Evolutionary conservation across 2,329 filamentous ascomycete species (phyloP).

Genomic region (Mollisia scopiformis): DNA sequence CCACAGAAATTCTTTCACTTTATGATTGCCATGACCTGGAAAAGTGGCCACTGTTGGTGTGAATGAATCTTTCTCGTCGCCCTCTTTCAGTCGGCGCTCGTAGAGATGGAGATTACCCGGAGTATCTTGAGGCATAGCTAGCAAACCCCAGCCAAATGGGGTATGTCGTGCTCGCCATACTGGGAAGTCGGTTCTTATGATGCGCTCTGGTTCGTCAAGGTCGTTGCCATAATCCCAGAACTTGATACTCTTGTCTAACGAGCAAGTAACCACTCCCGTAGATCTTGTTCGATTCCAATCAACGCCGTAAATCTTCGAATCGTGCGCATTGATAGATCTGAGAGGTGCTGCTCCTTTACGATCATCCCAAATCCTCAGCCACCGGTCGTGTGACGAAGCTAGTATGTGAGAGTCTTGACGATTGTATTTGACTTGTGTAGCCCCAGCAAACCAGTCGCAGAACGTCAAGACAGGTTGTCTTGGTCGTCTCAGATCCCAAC

Average conservation of each 20-base stretch:
- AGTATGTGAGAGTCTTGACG: conserved; percentile 84
- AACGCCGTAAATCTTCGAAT: conserved; percentile 91
- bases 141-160: conserved; percentile 81
- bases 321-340: conserved; percentile 83
- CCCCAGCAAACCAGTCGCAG: conserved; percentile 91
- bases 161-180: conserved; percentile 92
- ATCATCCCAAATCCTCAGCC: conserved; percentile 88
- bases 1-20: conserved; percentile 93
- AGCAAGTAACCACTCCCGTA: conserved; percentile 81
- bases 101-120: conserved; percentile 86
- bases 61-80: conserved; percentile 46
- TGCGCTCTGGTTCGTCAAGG: conserved; percentile 69
- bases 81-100: conserved; percentile 58
- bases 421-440: conserved; percentile 95
- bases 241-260: conserved; percentile 88
- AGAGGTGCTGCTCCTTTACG: conserved; percentile 78
- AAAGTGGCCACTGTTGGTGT: conserved; percentile 60
- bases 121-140: conserved; percentile 91
- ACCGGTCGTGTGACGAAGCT: conserved; percentile 88
- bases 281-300: conserved; percentile 86
- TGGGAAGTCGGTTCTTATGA: conserved; percentile 82
- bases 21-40: conserved; percentile 59
- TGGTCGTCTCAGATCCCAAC: conserved; percentile 83
- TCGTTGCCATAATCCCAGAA: conserved; percentile 80
- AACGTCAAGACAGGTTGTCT: conserved; percentile 77